A percentile compares a stretch with the other conserved stretches of the same genome.
Evolutionary conservation across 768 basidiomycete genomes (phyloP).

Genomic region (Macrolepiota albuminosa): DNA sequence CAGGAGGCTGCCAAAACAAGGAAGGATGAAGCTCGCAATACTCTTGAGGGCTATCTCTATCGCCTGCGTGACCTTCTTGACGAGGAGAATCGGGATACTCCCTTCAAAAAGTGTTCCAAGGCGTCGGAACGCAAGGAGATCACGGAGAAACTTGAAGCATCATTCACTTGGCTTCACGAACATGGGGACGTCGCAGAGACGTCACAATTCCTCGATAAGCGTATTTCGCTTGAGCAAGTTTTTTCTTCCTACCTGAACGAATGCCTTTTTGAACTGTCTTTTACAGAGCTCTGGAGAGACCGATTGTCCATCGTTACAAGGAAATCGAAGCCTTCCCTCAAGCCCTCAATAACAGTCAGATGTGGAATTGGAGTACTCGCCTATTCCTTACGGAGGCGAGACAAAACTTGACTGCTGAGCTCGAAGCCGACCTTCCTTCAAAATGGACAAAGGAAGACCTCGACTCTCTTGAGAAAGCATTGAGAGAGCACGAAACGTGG

Average conservation of each 20-base stretch:
- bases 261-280: constrained; percentile 4
- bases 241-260: not conserved
- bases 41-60: constrained; percentile 92
- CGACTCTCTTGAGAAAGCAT: constrained; percentile 65
- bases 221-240: constrained; percentile 79
- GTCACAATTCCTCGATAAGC: constrained; percentile 66
- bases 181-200: constrained; percentile 81
- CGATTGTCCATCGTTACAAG: constrained; percentile 81
- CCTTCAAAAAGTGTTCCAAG: constrained; percentile 85
- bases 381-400: constrained; percentile 84
- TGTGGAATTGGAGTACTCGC: constrained; percentile 83
- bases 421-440: constrained; percentile 53
- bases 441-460: constrained; percentile 90
- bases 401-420: constrained; percentile 66
- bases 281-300: constrained; percentile 66
- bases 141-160: constrained; percentile 61
- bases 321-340: constrained; percentile 86
- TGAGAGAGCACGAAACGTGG: constrained; percentile 84
- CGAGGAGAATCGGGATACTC: constrained; percentile 58
- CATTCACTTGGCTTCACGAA: constrained; percentile 80
- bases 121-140: constrained; percentile 65
- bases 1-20: constrained; percentile 73
- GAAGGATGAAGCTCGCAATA: constrained; percentile 87
- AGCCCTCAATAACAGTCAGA: constrained; percentile 76
- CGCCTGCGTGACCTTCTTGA: constrained; percentile 78